Evolutionary conservation across 495 filamentous ascomycete genomes (phyloP), one percentile per base, ranked within the genome.

Genomic region (Hypoxylon cercidicola): DNA sequence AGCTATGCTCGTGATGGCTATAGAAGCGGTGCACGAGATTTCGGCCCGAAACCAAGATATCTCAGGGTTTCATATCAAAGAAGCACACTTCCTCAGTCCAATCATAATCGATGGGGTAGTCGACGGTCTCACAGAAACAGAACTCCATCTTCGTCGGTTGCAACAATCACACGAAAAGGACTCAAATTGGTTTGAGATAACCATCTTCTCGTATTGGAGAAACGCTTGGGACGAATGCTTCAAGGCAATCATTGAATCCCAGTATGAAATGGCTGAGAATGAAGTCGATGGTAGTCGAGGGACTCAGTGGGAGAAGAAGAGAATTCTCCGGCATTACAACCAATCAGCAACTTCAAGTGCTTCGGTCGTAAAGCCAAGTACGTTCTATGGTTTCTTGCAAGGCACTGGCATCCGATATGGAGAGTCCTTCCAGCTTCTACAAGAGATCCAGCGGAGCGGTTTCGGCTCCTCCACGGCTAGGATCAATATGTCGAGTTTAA

Each of bases 61-160:
- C n/a, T n/a, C n/a, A n/a, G n/a, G n/a, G n/a, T n/a, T n/a, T n/a
- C n/a, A n/a, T n/a, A n/a, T n/a, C n/a, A n/a, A 78, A 64, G 76
- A 74, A 90, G 80, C 67, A 77, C 54, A 79, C 1, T 75, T 79
- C 37, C 28, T 68, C 15, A 68, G 18, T 43, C 67, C 73, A 0
- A 74, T 78, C n/a, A 19, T 72, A 5, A 52, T 77, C 8, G 39
- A 48, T 7, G 60, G 72, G 39, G 52, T 45, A 3, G 59, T 48
- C 49, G 59, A 70, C 18, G 70, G 68, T 1, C 21, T 46, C 3
- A 59, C 44, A 7, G 74, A 76, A 51, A 68, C 60, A 4, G 39
- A 68, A 18, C 28, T 69, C 1, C 67, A 66, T 15, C 41, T 77
- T 16, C 48, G 46, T 20, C 66, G 57, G 4, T 30, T 68, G 20